phyloP scores from a whole-genome alignment of 176 grass and related monocot genomes.

The Aegilops bicornis region DNA sequence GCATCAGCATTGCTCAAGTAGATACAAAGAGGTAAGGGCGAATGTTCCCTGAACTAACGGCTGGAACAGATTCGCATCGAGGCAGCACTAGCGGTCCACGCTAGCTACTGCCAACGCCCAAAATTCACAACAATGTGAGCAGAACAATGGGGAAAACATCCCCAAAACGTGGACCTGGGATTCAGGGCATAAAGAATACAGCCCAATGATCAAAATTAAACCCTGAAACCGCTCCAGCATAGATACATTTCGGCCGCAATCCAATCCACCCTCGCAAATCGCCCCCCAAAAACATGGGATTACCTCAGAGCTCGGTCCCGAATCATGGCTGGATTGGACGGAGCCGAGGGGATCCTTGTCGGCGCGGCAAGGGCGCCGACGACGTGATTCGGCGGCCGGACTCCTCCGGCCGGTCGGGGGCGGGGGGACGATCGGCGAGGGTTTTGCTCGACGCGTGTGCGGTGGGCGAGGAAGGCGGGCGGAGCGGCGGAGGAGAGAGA shows the following conservation, averaged over 20 bases:
- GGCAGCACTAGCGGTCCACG: neutral
- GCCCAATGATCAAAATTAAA: neutral
- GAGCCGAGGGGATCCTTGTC: neutral
- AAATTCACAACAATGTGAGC: neutral
- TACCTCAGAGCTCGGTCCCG: neutral
- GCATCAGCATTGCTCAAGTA: neutral
- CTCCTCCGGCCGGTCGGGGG: neutral
- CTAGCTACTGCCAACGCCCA: neutral
- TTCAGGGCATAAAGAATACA: neutral
- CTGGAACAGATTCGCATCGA: neutral
- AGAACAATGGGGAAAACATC: neutral
- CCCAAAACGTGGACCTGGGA: neutral
- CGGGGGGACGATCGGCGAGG: neutral
- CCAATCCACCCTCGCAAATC: neutral
- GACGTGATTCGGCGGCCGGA: neutral
- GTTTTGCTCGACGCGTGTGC: constrained; percentile 10
- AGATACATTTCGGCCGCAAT: neutral
- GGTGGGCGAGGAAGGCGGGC: neutral
- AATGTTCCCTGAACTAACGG: neutral
- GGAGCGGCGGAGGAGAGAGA: neutral
- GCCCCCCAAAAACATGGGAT: neutral
- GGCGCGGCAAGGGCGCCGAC: neutral
- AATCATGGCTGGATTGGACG: neutral
- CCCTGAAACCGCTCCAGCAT: neutral
- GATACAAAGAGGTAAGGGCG: neutral